phyloP scores from a whole-genome alignment of 2,329 filamentous ascomycete genomes.

The Trichophyton schoenleinii region DNA sequence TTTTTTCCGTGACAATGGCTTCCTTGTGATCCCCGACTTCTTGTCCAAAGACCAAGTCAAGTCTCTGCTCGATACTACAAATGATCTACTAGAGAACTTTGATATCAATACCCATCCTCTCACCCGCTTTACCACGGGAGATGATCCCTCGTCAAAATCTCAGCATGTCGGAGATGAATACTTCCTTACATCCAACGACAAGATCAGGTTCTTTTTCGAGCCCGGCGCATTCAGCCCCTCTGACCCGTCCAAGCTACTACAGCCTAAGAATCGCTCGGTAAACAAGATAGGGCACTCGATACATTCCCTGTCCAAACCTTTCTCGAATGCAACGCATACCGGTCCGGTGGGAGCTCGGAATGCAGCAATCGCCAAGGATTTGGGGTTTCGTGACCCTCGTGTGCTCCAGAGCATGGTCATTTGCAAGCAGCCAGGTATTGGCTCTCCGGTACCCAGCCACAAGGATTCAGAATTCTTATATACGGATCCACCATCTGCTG shows the following conservation, averaged over 20 bases:
- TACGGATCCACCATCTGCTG: slow-evolving; percentile 73
- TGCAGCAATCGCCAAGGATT: slow-evolving; percentile 52
- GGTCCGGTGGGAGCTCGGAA: slow-evolving; percentile 32
- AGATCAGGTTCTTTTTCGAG: slow-evolving; percentile 94
- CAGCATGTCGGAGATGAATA: slow-evolving; percentile 84
- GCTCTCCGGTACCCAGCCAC: slow-evolving; percentile 78
- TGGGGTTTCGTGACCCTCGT: slow-evolving; percentile 65
- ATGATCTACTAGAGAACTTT: slow-evolving; percentile 61
- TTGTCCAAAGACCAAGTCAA: slow-evolving; percentile 54
- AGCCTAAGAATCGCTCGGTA: slow-evolving; percentile 72
- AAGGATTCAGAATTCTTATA: slow-evolving; percentile 90
- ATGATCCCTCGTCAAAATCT: slow-evolving; percentile 28
- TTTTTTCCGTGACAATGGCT: slow-evolving; percentile 70
- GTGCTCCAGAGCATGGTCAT: slow-evolving; percentile 94
- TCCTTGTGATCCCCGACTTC: slow-evolving; percentile 72
- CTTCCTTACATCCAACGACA: slow-evolving; percentile 80
- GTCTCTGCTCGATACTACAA: slow-evolving; percentile 60
- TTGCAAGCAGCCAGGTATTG: slow-evolving; percentile 95
- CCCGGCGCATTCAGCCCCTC: slow-evolving; percentile 61
- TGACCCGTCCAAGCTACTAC: slow-evolving; percentile 51
- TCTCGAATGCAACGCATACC: slow-evolving; percentile 45
- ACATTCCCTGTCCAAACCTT: slow-evolving; percentile 55
- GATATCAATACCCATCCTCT: slow-evolving; percentile 74
- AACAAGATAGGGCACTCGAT: slow-evolving; percentile 81
- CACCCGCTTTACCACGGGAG: slow-evolving; percentile 82